These are phyloP conservation scores for Coleophoma crateriformis DNA, from an alignment of 2,329 filamentous ascomycete genomes.

Conservation along the genomic window DNA sequence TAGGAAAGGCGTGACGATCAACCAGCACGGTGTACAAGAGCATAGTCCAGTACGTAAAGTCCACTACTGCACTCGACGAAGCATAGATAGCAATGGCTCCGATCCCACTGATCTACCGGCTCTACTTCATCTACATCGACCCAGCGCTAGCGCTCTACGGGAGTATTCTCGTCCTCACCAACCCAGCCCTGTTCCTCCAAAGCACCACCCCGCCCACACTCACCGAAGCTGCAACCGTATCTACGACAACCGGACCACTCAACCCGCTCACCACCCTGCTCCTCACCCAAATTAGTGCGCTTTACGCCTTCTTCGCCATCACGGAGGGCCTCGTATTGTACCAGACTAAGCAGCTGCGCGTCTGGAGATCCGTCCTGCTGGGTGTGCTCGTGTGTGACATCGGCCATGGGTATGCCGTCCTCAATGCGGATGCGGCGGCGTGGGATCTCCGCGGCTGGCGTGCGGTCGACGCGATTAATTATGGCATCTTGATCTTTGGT, in stretches of 20 bases:
- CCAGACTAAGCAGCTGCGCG: conserved; percentile 17
- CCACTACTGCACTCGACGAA: too few species aligned
- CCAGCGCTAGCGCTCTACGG: conserved; percentile 15
- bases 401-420: conserved; percentile 28
- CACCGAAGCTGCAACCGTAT: conserved; percentile 6
- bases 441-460: conserved; percentile 10
- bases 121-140: conserved; percentile 22
- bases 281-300: conserved; percentile 22
- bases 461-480: conserved; percentile 30
- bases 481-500: conserved; percentile 26
- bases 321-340: conserved; percentile 23
- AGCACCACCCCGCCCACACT: conserved; percentile 15
- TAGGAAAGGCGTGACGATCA: too few species aligned
- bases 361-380: conserved; percentile 22
- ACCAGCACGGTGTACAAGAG: too few species aligned
- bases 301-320: conserved; percentile 25
- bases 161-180: conserved; percentile 15
- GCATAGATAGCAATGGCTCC: too few species aligned
- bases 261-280: conserved; percentile 15
- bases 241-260: not conserved
- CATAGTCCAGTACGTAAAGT: too few species aligned
- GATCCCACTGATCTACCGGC: conserved; percentile 14
- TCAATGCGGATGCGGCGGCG: conserved; percentile 19
- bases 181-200: conserved; percentile 11
- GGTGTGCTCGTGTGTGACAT: conserved; percentile 21